Percentiles rank a stretch among this genome's conserved stretches.
Evolutionary conservation across 2,329 filamentous ascomycete genomes (phyloP).

Genomic region (Claviceps sp.): DNA sequence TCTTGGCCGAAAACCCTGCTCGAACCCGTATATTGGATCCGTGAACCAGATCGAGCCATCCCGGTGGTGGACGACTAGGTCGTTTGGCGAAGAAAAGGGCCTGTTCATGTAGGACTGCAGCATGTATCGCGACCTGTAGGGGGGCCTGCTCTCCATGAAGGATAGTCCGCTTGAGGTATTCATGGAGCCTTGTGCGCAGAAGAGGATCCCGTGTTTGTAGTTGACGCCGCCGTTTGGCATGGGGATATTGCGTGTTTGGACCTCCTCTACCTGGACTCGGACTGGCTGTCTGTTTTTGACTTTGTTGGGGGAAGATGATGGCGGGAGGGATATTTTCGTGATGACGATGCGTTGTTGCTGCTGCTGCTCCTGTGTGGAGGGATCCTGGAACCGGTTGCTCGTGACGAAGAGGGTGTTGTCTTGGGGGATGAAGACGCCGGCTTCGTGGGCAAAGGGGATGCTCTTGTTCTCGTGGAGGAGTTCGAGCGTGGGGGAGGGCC

Average conservation of each 20-base stretch:
- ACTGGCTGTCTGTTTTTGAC: constrained; percentile 3
- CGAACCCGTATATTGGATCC: constrained; percentile 33
- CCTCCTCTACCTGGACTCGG: constrained; percentile 17
- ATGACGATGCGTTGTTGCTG: constrained; percentile 15
- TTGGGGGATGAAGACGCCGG: constrained; percentile 21
- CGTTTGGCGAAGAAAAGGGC: constrained; percentile 35
- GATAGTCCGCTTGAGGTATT: constrained; percentile 15
- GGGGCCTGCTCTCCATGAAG: constrained; percentile 18
- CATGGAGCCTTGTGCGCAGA: constrained; percentile 26
- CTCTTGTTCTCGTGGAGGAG: constrained; percentile 23
- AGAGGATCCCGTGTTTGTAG: constrained; percentile 24
- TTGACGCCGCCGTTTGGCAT: constrained; percentile 39
- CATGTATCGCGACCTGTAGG: constrained; percentile 16
- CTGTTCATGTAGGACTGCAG: constrained; percentile 28
- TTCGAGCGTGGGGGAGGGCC: constrained; percentile 20
- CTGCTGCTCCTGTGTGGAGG: constrained; percentile 6
- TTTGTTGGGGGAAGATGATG: background rate
- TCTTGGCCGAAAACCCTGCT: constrained; percentile 30
- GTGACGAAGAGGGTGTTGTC: constrained; percentile 19
- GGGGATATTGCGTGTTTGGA: constrained; percentile 18
- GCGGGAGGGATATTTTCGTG: constrained; percentile 13
- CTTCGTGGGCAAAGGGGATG: constrained; percentile 37
- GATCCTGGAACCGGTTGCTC: constrained; percentile 18
- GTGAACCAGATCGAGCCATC: constrained; percentile 37
- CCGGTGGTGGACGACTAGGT: constrained; percentile 27